Evolutionary conservation across 495 filamentous ascomycete genomes (phyloP), one percentile per base, ranked within the genome.

Genomic region (Apodospora peruviana): DNA sequence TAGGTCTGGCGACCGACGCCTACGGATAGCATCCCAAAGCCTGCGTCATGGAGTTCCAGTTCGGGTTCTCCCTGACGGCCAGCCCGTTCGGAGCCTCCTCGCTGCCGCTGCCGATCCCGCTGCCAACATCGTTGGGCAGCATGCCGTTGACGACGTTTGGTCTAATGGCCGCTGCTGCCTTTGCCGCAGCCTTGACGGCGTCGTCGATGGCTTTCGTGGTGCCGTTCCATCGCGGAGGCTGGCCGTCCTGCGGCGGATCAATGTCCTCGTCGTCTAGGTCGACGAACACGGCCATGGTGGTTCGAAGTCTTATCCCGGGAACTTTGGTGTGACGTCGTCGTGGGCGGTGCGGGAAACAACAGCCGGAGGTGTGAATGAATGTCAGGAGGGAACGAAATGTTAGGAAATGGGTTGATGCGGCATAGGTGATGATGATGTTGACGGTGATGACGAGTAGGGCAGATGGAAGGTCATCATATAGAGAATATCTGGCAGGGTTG

Each of bases 11-110:
- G 59, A 57, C 61, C 58, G 57, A 51, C 57, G 68, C 74, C 56
- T 75, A 96, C 90, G 90, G 90, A 78, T 96, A 96, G 71, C 88
- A 93, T 55, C 83, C 83, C 69, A 96, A 73, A 53, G 87, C 85
- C 60, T 80, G 77, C 24, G 88, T 86, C 71, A 91, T 84, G 46
- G 74, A 73, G 69, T 81, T 85, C 58, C 75, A 62, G 60, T 89
- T 91, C 38, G 74, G 79, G 68, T 81, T 81, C 43, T 77, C 71
- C 58, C 73, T 71, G 51, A 65, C 68, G 40, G 51, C 49, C 22
- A 56, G 51, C 38, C 53, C 47, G 37, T 55, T 47, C 50, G 53
- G 61, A 37, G 54, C 54, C 47, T 47, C 61, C 20, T 32, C 20
- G 14, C 39, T n/a, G n/a, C n/a, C n/a, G n/a, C n/a, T n/a, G n/a